Evolutionary conservation across 2,329 filamentous ascomycete species (phyloP).

Genomic region (Xylariaceae sp.): DNA sequence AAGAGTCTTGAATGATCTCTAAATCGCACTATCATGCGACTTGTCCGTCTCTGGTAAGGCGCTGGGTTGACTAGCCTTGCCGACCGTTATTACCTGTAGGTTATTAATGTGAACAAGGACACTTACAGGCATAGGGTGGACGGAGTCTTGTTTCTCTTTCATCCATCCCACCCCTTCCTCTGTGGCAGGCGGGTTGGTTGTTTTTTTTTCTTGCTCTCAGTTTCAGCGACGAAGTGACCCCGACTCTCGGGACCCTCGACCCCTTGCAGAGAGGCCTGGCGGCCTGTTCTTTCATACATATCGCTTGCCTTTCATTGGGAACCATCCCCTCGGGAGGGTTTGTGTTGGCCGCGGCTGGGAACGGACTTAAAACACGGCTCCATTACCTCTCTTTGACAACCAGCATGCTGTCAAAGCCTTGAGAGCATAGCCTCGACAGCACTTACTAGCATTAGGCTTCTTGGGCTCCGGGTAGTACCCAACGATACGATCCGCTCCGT

Average conservation of each 20-base stretch:
- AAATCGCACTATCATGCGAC: not conserved
- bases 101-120: constrained; percentile 9
- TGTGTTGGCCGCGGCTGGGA: too few species aligned
- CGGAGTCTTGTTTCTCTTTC: not conserved
- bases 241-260: not conserved
- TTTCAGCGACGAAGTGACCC: constrained; percentile 1
- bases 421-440: constrained; percentile 15
- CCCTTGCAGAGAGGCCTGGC: not conserved
- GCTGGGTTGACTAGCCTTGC: constrained; percentile 1
- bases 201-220: constrained; percentile 1
- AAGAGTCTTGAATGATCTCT: not conserved
- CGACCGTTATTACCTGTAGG: constrained; percentile 2
- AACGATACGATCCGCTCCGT: constrained; percentile 10
- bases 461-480: constrained; percentile 5
- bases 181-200: constrained; percentile 4
- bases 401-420: constrained; percentile 1
- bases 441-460: constrained; percentile 18
- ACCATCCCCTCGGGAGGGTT: not conserved
- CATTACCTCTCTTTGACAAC: not conserved
- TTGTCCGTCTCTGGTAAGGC: constrained; percentile 1
- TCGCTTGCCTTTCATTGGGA: constrained; percentile 2
- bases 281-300: not conserved
- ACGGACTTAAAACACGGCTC: too few species aligned
- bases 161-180: constrained; percentile 6
- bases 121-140: not conserved